Base-by-base conservation (phyloP, 2,329 filamentous ascomycete genomes). In the Colletotrichum kahawae region DNA sequence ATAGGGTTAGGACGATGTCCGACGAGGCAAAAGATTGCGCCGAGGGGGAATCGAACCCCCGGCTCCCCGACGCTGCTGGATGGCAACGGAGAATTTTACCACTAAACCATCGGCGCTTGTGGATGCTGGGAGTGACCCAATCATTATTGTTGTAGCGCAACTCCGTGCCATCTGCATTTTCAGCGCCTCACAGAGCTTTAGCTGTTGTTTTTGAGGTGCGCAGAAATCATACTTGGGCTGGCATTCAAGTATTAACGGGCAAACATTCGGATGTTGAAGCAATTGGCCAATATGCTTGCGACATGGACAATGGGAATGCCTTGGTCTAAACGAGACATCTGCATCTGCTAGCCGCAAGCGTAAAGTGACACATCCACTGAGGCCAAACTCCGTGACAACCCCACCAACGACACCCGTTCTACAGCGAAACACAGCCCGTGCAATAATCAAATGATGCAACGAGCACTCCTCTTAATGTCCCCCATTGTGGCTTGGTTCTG, bases 71-170 rank as follows among this genome's bases (percentile, higher is more conserved):
- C 69, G 69, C 69, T 75, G 72, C 72, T 72, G 4, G 2, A 27
- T 75, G 72, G 69, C 72, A 75, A 75, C 72, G 72, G 72, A 75
- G 72, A 75, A 75, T 75, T 75, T 75, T 75, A 75, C 72, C 73
- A 75, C 73, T 75, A 75, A 75, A 75, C 73, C 73, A 75, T 75
- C 73, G 73, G 70, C 73, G 71, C 71, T 63, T 27, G 2, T 64
- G 13, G 14, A 13, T 63, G 12, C 0, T 4, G 4, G 0, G 4
- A 0, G 0, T 0, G 0, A 0, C 2, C 3, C 16, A 60, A 33
- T 16, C 6, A 13, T 2, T 13, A 8, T 5, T 1, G 2, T n/a
- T 64, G 59, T 38, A 7, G 18, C 31, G n/a, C 6, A 63, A 4
- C n/a, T 8, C 16, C 10, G 2, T 5, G 8, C 13, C 14, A 27